Conservation (phyloP, 2,329 filamentous ascomycete species). For the Fusarium sp. region DNA sequence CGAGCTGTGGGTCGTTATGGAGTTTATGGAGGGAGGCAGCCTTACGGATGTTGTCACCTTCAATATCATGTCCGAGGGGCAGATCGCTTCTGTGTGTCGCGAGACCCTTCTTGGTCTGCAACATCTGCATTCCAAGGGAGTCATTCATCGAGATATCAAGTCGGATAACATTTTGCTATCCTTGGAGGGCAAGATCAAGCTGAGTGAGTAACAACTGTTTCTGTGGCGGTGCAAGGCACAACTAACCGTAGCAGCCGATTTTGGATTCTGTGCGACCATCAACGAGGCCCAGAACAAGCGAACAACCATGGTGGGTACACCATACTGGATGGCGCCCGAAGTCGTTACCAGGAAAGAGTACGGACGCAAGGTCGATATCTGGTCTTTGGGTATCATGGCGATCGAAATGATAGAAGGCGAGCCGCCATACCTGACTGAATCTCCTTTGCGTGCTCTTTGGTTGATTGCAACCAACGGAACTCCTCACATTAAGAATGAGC, state of each 20-base stretch:
- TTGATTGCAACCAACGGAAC: conserved; percentile 98
- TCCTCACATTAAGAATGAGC: conserved; percentile 92
- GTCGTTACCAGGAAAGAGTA: conserved; percentile 98
- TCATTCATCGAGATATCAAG: conserved; percentile 99
- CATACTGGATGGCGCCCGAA: conserved; percentile 99
- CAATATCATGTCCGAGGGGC: conserved; percentile 98
- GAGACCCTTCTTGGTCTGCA: conserved; percentile 94
- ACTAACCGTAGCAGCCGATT: conserved; percentile 78
- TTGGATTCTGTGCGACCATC: conserved; percentile 98
- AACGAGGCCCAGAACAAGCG: conserved; percentile 97
- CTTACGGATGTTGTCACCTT: conserved; percentile 98
- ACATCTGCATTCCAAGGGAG: conserved; percentile 95
- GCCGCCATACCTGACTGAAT: conserved; percentile 95
- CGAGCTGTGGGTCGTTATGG: conserved; percentile 99
- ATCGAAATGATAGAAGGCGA: conserved; percentile 99
- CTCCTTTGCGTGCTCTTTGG: conserved; percentile 90
- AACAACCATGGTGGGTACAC: conserved; percentile 98
- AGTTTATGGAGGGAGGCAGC: conserved; percentile 99
- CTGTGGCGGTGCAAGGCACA: conserved; percentile 40
- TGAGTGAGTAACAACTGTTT: conserved; percentile 73
- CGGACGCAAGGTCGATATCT: conserved; percentile 97
- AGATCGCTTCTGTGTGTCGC: conserved; percentile 94
- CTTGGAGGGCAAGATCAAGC: conserved; percentile 94
- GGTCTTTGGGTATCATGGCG: conserved; percentile 98
- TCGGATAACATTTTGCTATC: conserved; percentile 97